Evolutionary conservation across 1,284 basidiomycete genomes (phyloP).

Genomic region (Rhodofomes roseus): DNA sequence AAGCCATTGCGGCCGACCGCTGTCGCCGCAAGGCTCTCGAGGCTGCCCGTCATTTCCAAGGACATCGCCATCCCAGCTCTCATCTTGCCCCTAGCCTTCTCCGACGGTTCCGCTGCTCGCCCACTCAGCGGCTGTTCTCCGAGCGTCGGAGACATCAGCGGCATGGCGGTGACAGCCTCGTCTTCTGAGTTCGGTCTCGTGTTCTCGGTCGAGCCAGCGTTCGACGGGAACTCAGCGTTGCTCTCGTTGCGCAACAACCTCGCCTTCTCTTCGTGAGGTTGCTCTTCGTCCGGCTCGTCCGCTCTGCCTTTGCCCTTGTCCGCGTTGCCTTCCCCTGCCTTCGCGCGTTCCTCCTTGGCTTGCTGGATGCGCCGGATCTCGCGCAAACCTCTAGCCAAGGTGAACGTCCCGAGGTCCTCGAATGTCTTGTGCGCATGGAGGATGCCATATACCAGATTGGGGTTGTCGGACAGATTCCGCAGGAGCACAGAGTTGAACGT

Average conservation of each 20-base stretch:
- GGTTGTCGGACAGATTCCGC: conserved; percentile 72
- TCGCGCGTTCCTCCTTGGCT: conserved; percentile 64
- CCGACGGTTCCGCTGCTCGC: conserved; percentile 44
- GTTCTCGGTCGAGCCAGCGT: conserved; percentile 24
- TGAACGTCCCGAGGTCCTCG: conserved; percentile 87
- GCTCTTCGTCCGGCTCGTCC: conserved; percentile 20
- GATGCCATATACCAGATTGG: conserved; percentile 85
- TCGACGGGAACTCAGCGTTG: conserved; percentile 23
- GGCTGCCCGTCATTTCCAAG: conserved; percentile 50
- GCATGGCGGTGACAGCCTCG: conserved; percentile 18
- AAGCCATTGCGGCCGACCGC: conserved; percentile 86
- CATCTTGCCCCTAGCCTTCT: conserved; percentile 90
- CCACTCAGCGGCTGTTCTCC: conserved; percentile 20
- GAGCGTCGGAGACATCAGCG: conserved; percentile 39
- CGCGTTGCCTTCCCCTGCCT: conserved; percentile 29
- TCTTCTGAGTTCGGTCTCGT: conserved; percentile 20
- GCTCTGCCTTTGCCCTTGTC: conserved; percentile 29
- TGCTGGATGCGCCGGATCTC: conserved; percentile 77
- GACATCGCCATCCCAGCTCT: conserved; percentile 62
- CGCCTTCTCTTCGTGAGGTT: conserved; percentile 58
- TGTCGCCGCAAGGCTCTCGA: conserved; percentile 60
- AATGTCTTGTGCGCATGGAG: conserved; percentile 80
- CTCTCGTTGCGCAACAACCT: conserved; percentile 50
- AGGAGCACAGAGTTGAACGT: conserved; percentile 84
- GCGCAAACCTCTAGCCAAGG: conserved; percentile 75